These are phyloP conservation scores for Clitopilus hobsonii DNA, from an alignment of 768 basidiomycete species.

Conservation along the genomic window DNA sequence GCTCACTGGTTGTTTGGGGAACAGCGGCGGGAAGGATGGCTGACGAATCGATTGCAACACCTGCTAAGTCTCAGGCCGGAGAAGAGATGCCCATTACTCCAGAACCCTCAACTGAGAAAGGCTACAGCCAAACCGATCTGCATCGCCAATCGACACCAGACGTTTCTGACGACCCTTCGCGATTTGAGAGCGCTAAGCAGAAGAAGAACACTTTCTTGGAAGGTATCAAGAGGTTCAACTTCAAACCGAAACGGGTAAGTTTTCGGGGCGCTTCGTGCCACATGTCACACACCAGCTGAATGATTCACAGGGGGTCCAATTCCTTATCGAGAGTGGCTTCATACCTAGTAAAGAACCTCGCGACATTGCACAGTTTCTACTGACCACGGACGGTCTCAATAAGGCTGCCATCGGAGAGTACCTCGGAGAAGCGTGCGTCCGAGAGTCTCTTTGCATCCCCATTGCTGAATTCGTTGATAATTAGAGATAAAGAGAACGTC, in stretches of 20 bases:
- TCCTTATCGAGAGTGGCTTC: constrained; percentile 84
- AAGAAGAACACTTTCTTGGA: constrained; percentile 93
- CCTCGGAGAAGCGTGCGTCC: constrained; percentile 87
- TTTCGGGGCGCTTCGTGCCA: constrained; percentile 24
- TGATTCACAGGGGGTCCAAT: constrained; percentile 71
- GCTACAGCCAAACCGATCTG: constrained; percentile 45
- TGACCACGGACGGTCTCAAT: constrained; percentile 86
- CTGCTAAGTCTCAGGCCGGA: constrained; percentile 38
- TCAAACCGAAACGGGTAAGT: constrained; percentile 98
- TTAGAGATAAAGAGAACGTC: constrained; percentile 83
- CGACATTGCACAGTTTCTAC: constrained; percentile 81
- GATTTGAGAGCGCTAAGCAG: constrained; percentile 94
- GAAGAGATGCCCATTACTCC: constrained; percentile 63
- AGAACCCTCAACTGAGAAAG: constrained; percentile 51
- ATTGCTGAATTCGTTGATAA: neutral
- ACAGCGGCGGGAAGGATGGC: constrained; percentile 45
- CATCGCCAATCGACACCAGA: constrained; percentile 74
- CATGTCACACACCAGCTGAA: neutral
- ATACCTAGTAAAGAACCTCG: constrained; percentile 67
- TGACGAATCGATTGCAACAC: constrained; percentile 33
- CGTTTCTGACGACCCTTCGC: constrained; percentile 80
- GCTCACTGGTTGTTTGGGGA: constrained; percentile 91
- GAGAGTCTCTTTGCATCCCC: neutral
- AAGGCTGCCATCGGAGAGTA: constrained; percentile 98
- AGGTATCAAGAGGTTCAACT: constrained; percentile 97